These are phyloP conservation scores for Suhomyces prunicola DNA, from an alignment of 805 yeast genomes.

Conservation along the genomic window DNA sequence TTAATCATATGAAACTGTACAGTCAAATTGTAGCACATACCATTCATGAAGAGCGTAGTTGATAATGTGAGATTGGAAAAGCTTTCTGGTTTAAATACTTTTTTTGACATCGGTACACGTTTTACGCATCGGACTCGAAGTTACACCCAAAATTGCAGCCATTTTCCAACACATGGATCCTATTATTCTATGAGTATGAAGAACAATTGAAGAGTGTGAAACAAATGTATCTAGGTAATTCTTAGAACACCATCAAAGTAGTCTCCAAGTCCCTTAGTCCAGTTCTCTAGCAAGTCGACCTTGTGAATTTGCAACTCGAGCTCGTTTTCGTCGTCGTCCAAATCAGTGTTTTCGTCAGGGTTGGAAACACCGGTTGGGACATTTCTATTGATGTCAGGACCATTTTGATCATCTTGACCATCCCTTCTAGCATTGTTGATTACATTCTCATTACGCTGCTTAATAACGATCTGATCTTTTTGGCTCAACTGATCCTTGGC, in stretches of 20 bases:
- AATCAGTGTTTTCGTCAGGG: conserved; percentile 2
- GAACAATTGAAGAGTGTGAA: too few species aligned
- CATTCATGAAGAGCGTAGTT: background rate
- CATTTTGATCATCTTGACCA: background rate
- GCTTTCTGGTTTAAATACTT: background rate
- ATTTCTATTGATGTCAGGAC: background rate
- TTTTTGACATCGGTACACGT: background rate
- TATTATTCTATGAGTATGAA: too few species aligned
- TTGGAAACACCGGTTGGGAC: background rate
- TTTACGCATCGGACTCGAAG: background rate
- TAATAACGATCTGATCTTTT: conserved; percentile 33
- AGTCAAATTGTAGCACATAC: background rate
- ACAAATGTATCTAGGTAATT: background rate
- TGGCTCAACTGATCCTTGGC: conserved; percentile 28
- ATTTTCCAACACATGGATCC: too few species aligned
- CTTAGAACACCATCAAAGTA: background rate
- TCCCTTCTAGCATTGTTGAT: conserved; percentile 1
- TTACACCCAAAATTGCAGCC: background rate
- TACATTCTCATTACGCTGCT: conserved; percentile 25
- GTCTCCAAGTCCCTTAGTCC: conserved; percentile 9
- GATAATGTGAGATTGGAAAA: background rate
- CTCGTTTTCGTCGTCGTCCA: conserved; percentile 15
- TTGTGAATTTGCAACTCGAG: conserved; percentile 10
- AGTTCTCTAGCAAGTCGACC: conserved; percentile 11
- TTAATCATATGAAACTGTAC: conserved; percentile 23